Percentiles rank a stretch among this genome's conserved stretches.
Conservation (phyloP, 106 monocot genomes). For the Dioscorea zingiberensis region DNA sequence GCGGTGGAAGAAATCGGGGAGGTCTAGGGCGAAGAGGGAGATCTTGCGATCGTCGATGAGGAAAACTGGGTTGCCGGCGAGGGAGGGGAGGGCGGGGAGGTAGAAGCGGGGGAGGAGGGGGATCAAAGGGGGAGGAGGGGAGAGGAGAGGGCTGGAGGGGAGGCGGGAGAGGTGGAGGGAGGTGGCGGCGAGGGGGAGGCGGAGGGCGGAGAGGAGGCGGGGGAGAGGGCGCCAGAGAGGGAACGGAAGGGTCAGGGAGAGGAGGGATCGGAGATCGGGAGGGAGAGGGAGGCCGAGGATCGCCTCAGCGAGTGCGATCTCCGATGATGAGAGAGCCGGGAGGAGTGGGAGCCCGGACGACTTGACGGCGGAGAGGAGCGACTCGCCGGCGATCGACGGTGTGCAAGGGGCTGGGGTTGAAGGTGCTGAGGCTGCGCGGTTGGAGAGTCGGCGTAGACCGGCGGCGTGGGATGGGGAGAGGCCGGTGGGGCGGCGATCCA, state of each 20-base stretch:
- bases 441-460: conserved; percentile 7
- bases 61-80: conserved; percentile 93
- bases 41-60: conserved; percentile 62
- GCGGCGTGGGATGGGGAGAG: conserved; percentile 1
- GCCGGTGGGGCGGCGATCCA: neutral
- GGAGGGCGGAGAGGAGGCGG: conserved; percentile 4
- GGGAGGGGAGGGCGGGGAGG: conserved; percentile 56
- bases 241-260: neutral
- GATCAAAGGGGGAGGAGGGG: conserved; percentile 60
- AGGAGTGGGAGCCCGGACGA: neutral
- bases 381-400: neutral
- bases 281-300: neutral
- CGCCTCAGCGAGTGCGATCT: neutral
- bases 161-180: conserved; percentile 27
- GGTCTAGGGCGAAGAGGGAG: conserved; percentile 55
- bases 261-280: neutral
- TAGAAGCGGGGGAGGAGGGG: conserved; percentile 90
- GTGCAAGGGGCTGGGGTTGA: neutral
- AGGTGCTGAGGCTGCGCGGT: neutral
- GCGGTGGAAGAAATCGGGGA: conserved; percentile 69
- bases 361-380: neutral
- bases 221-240: neutral
- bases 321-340: neutral
- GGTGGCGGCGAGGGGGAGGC: conserved; percentile 12
- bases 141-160: conserved; percentile 43